Evolutionary conservation across 2,329 filamentous ascomycete species (phyloP).

Genomic region (Venturia carpophila): DNA sequence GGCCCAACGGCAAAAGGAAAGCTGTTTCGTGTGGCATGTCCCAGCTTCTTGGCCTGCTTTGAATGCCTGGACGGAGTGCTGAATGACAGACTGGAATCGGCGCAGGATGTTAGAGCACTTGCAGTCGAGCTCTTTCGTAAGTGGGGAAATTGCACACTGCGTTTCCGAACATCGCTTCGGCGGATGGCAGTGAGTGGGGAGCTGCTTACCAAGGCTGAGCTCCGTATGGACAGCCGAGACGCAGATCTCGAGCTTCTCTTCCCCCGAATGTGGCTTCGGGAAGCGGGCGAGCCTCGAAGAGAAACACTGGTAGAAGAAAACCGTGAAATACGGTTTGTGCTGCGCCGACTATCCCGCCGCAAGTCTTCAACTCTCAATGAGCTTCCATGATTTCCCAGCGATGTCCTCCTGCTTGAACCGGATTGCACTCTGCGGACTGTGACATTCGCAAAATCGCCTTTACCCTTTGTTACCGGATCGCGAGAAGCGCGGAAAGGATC

Average conservation of each 20-base stretch:
- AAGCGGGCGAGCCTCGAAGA: conserved; percentile 23
- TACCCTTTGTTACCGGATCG: conserved; percentile 40
- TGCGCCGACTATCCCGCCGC: conserved; percentile 24
- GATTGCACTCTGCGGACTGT: conserved; percentile 53
- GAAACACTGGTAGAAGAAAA: conserved; percentile 26
- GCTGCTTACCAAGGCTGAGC: conserved; percentile 41
- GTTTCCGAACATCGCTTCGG: conserved; percentile 48
- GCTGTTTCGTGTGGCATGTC: conserved; percentile 23
- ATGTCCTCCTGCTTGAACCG: conserved; percentile 29
- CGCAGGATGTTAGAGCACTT: conserved; percentile 32
- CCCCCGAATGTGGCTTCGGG: conserved; percentile 2
- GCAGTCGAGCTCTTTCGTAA: conserved; percentile 39
- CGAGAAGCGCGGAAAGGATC: conserved; percentile 74
- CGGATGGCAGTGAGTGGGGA: conserved; percentile 40
- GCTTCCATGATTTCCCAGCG: conserved; percentile 30
- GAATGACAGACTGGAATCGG: conserved; percentile 14
- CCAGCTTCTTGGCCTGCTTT: neutral
- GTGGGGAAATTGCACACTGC: conserved; percentile 57
- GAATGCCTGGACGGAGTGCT: conserved; percentile 27
- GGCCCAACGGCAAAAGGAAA: conserved; percentile 22
- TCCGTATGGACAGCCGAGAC: conserved; percentile 36
- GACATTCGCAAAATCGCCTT: conserved; percentile 57
- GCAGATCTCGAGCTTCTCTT: conserved; percentile 27
- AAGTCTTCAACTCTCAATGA: conserved; percentile 36
- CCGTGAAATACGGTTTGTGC: conserved; percentile 26